phyloP scores from a whole-genome alignment of 202 grass and related monocot species.

The Musa balbisiana region DNA sequence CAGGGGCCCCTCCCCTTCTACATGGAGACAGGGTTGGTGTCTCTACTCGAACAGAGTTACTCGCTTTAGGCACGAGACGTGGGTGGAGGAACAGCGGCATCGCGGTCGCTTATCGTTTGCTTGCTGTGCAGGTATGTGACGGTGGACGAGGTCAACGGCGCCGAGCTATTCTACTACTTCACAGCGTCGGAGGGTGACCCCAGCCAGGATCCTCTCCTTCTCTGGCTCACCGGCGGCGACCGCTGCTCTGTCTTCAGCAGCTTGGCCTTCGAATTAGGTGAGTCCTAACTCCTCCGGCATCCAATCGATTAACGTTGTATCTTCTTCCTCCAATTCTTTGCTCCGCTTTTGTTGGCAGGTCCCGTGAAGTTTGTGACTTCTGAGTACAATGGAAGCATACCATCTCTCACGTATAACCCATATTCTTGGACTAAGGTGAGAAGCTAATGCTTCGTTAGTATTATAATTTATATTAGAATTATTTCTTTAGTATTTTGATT shows the following conservation, averaged over 20 bases:
- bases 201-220: slow-evolving; percentile 16
- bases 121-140: slow-evolving; percentile 33
- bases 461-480: too few species aligned
- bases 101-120: too few species aligned
- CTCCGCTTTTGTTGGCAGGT: slow-evolving; percentile 19
- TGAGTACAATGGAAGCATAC: slow-evolving; percentile 37
- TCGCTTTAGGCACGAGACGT: background rate
- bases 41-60: background rate
- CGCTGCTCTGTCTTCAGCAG: slow-evolving; percentile 32
- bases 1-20: background rate
- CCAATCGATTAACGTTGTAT: background rate
- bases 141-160: slow-evolving; percentile 38
- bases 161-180: slow-evolving; percentile 71
- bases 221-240: slow-evolving; percentile 41
- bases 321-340: background rate
- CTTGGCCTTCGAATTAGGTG: slow-evolving; percentile 49
- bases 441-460: background rate
- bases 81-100: too few species aligned
- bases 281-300: background rate
- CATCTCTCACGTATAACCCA: slow-evolving; percentile 27
- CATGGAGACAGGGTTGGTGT: slow-evolving; percentile 42
- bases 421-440: slow-evolving; percentile 58
- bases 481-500: too few species aligned
- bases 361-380: slow-evolving; percentile 58
- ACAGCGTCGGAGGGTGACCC: slow-evolving; percentile 44